phyloP scores from a whole-genome alignment of 2,329 filamentous ascomycete genomes.

The Cladophialophora immunda region DNA sequence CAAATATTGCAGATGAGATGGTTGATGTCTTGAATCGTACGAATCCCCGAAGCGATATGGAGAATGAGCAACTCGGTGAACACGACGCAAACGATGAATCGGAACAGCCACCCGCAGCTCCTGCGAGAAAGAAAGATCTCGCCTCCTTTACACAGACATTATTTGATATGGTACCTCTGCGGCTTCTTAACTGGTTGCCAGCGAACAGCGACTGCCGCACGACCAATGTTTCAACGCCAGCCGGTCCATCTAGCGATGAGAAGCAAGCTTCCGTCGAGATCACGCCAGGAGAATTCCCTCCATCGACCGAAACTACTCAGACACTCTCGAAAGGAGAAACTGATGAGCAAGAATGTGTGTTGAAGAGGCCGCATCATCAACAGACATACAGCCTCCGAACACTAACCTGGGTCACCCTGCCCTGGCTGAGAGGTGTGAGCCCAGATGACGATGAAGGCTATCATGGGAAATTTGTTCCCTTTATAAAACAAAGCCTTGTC shows the following conservation, averaged over 20 bases:
- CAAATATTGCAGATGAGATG: slow-evolving; percentile 4
- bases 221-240: slow-evolving; percentile 33
- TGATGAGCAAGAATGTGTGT: neutral
- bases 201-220: slow-evolving; percentile 39
- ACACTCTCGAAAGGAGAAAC: neutral
- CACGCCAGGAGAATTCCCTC: neutral
- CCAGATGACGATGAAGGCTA: slow-evolving; percentile 4
- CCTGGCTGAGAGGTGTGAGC: slow-evolving; percentile 24
- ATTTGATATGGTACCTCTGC: slow-evolving; percentile 57
- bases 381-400: slow-evolving; percentile 27
- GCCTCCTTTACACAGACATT: slow-evolving; percentile 70
- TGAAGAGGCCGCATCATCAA: neutral
- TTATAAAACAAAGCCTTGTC: slow-evolving; percentile 55
- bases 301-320: neutral
- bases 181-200: slow-evolving; percentile 59
- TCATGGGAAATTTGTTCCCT: slow-evolving; percentile 42
- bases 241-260: neutral
- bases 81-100: neutral
- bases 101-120: neutral
- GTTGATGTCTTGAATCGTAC: slow-evolving; percentile 17
- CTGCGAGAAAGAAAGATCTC: slow-evolving; percentile 54
- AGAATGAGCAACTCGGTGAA: neutral
- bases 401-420: slow-evolving; percentile 23
- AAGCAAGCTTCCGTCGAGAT: neutral
- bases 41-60: neutral